These are phyloP conservation scores for Omphalotus guepiniiformis DNA, from an alignment of 768 basidiomycete genomes.

Conservation along the genomic window DNA sequence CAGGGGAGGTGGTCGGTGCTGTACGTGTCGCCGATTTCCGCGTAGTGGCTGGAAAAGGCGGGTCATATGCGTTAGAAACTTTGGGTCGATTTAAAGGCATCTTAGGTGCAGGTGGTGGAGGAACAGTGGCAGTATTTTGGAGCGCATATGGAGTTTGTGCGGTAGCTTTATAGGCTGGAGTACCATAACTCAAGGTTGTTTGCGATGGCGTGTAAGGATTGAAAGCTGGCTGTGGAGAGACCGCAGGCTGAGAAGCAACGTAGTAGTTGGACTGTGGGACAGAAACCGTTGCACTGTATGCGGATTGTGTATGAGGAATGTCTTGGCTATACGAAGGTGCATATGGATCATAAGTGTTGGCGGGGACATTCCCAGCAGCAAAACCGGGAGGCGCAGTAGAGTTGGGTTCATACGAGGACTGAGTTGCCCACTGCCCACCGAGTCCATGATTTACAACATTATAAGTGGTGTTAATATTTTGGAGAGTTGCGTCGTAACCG, in stretches of 20 bases:
- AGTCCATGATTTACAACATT: not conserved
- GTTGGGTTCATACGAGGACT: not conserved
- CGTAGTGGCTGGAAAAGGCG: constrained; percentile 56
- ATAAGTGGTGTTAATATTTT: not conserved
- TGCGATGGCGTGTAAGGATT: constrained; percentile 16
- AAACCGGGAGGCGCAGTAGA: not conserved
- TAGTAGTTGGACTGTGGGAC: constrained; percentile 5
- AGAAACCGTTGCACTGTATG: constrained; percentile 13
- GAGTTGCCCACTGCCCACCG: constrained; percentile 1
- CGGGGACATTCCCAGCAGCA: not conserved
- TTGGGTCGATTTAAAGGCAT: constrained; percentile 57
- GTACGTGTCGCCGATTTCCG: constrained; percentile 29
- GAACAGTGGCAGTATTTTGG: constrained; percentile 21
- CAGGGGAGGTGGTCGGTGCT: constrained; percentile 20
- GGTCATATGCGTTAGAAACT: constrained; percentile 70
- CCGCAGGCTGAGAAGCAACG: constrained; percentile 11
- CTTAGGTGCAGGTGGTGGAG: constrained; percentile 33
- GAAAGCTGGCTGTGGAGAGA: constrained; percentile 13
- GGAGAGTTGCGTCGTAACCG: not conserved
- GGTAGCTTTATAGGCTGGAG: constrained; percentile 19
- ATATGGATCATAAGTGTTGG: constrained; percentile 12
- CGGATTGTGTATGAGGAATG: constrained; percentile 15
- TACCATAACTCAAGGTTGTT: constrained; percentile 5
- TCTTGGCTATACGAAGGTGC: constrained; percentile 19
- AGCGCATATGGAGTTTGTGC: constrained; percentile 21